These are phyloP conservation scores for Paecilomyces niveus DNA, from an alignment of 2,329 filamentous ascomycete genomes.

Conservation along the genomic window DNA sequence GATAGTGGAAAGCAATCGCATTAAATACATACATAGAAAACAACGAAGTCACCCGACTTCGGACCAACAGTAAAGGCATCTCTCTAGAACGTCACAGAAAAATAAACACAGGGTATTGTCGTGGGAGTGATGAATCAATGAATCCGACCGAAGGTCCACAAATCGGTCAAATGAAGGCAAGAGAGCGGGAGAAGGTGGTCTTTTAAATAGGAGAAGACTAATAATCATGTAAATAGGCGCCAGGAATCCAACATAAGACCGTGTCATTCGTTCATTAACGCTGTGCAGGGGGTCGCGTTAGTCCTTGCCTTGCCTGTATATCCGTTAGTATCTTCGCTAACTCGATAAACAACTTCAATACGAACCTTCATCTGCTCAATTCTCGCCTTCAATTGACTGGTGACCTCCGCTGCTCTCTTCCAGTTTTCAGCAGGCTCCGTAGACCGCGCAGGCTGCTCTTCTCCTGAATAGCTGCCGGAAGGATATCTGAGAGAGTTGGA, in stretches of 20 bases:
- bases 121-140: slow-evolving; percentile 1
- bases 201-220: slow-evolving; percentile 4
- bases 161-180: not conserved
- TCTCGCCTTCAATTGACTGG: slow-evolving; percentile 90
- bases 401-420: slow-evolving; percentile 95
- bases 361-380: slow-evolving; percentile 94
- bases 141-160: slow-evolving; percentile 8
- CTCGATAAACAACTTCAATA: slow-evolving; percentile 4
- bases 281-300: slow-evolving; percentile 30
- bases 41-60: not conserved
- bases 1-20: not conserved
- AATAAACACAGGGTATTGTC: not conserved
- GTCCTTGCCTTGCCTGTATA: slow-evolving; percentile 37
- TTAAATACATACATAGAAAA: not conserved
- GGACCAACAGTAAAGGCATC: not conserved
- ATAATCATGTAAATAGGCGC: slow-evolving; percentile 3
- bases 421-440: slow-evolving; percentile 74
- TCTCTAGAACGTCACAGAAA: not conserved
- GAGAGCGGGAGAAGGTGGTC: not conserved
- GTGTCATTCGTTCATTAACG: slow-evolving; percentile 25
- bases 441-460: slow-evolving; percentile 24
- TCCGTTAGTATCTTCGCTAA: not conserved
- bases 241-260: slow-evolving; percentile 11
- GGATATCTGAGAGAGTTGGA: slow-evolving; percentile 16
- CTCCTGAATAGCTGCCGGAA: slow-evolving; percentile 30